phyloP scores from a whole-genome alignment of 345 rosid species.

The Eucalyptus cloeziana region DNA sequence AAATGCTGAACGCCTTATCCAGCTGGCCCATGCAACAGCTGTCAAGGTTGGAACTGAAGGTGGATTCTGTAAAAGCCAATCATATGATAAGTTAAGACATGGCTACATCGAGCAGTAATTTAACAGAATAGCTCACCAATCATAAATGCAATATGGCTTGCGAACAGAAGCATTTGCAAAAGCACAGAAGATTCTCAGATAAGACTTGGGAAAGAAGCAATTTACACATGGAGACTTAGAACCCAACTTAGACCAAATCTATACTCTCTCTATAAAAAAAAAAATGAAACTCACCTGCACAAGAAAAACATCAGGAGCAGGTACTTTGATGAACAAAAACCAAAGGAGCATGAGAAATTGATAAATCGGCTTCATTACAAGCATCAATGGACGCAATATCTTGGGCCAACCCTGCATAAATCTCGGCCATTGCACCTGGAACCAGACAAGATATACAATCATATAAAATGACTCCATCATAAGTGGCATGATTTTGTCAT shows the following conservation, averaged over 20 bases:
- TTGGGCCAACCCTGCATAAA: constrained; percentile 34
- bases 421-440: constrained; percentile 58
- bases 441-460: not conserved
- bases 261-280: not conserved
- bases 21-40: constrained; percentile 92
- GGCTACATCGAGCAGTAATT: not conserved
- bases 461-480: not conserved
- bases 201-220: not conserved
- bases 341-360: constrained; percentile 81
- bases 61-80: constrained; percentile 57
- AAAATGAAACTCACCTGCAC: constrained; percentile 52
- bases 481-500: not conserved
- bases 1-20: constrained; percentile 55
- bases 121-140: not conserved
- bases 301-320: constrained; percentile 70
- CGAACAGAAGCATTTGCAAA: not conserved
- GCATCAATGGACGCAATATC: constrained; percentile 49
- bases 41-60: constrained; percentile 89
- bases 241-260: not conserved
- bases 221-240: not conserved
- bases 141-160: not conserved
- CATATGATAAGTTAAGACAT: not conserved
- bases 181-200: not conserved
- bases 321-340: constrained; percentile 66
- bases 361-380: constrained; percentile 66